Conservation (phyloP, 306 rosid genomes). For the Castanea crenata region DNA sequence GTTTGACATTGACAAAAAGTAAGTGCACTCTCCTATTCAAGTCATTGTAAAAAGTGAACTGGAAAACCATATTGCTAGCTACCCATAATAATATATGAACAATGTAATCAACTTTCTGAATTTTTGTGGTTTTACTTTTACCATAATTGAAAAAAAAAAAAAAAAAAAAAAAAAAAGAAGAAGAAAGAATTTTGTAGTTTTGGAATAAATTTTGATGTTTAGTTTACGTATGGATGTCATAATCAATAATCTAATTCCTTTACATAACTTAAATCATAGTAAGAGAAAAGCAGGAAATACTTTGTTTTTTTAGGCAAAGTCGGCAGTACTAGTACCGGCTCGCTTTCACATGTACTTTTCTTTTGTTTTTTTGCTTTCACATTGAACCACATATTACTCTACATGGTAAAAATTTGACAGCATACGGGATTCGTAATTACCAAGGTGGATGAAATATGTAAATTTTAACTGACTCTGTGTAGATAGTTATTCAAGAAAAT, state of each 20-base stretch:
- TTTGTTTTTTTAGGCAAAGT: not conserved
- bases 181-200: not conserved
- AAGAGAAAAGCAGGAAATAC: not conserved
- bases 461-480: too few species aligned
- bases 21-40: not conserved
- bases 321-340: too few species aligned
- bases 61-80: not conserved
- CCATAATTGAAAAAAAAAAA: too few species aligned
- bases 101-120: too few species aligned
- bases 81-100: not conserved
- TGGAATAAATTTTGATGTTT: not conserved
- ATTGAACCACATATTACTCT: too few species aligned
- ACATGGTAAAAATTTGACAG: too few species aligned
- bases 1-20: constrained; percentile 7
- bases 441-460: too few species aligned
- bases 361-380: not conserved
- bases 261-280: not conserved
- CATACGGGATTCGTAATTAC: too few species aligned
- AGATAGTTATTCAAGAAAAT: too few species aligned
- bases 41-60: not conserved
- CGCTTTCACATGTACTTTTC: not conserved
- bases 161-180: too few species aligned
- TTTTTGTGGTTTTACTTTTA: too few species aligned
- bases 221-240: not conserved
- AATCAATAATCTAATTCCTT: not conserved